Base-by-base conservation (phyloP, 2,329 filamentous ascomycete genomes). In the Waltergamsia citrina region DNA sequence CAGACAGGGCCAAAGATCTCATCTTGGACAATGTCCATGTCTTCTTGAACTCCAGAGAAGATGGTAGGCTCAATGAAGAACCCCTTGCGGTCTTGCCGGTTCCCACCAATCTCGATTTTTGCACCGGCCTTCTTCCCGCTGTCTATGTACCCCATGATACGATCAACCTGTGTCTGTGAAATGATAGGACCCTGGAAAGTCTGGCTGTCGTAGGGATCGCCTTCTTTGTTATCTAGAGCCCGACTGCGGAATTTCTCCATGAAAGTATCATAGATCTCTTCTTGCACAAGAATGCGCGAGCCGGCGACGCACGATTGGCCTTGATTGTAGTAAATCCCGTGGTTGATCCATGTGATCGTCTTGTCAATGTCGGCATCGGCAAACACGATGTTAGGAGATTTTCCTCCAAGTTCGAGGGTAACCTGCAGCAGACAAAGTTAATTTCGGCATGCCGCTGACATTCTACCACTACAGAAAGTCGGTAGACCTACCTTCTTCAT, bases 51-150 rank as follows among this genome's bases (percentile, higher is more conserved):
- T 52, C 85, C 77, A 59, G 72, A 76, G 70, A 92, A 90, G 64
- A 90, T 84, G 52, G 85, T 90, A 23, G 84, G 84, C 68, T 87
- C 65, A 60, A 90, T 87, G 69, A 87, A 90, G 72, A 81, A 90
- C 40, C 82, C 82, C 68, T 84, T 77, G 52, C 67, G 55, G 41
- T 83, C 82, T 60, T 78, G 78, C 49, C 49, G 43, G 19, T 41
- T 38, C 12, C 50, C 51, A 17, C 50, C 50, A 14, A 42, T 78
- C 54, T 79, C 77, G 43, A 88, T 53, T 6, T 51, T 69, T 39
- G 69, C 69, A 29, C 70, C 70, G 45, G 66, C 63, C 39, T 65
- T 58, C 57, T 69, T 70, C 38, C 69, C 69, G 43, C 69, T 63
- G 53, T 87, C 69, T 47, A 90, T 82, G 62, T 71, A 80, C 51